Base-by-base conservation (phyloP, 2,329 filamentous ascomycete genomes). In the Microdochium trichocladiopsis region DNA sequence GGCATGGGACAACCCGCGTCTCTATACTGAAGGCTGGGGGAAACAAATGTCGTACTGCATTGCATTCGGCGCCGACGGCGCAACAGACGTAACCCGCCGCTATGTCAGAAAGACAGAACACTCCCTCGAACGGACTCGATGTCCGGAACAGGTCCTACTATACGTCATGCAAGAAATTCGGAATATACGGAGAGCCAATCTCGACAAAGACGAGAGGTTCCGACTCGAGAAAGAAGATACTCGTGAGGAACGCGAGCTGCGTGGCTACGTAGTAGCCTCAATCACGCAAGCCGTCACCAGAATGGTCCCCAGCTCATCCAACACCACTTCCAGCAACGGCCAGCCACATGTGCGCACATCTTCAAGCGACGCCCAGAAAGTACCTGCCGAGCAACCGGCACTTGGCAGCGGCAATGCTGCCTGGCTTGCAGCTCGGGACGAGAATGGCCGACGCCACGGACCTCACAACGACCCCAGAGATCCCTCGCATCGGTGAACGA, bases 41-140 rank as follows among this genome's bases (percentile, higher is more conserved):
- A 94, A 94, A 76, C 95, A 94, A 74, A 89, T 97, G 76, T 92
- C 90, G 0, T 99, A 99, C 72, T 96, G 92, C 73, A 86, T 99
- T 55, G 94, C 93, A 50, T 99, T 99, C 67, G 95, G 91, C 12
- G 91, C 90, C 53, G 94, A 99, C 56, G 94, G 83, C 21, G 81
- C 82, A 14, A 83, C 82, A 31, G 82, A 86, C 63, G 82, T 87
- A 28, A 86, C 84, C 22, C 73, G 82, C 37, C 76, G 83, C 60
- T 86, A 88, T 55, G 83, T 87, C 12, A 87, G 88, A 60, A 89
- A 90, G 69, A 77, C 75, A 55, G 83, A 86, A 59, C 79, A 88
- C 60, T 86, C 88, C 31, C 75, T 80, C n/a, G 83, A 88, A 56
- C 86, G 94, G 57, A 90, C 79, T 58, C 82, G 84, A 60, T 92